Base-by-base conservation (phyloP, 2,329 filamentous ascomycete species). In the Penicillium hesseltinei region DNA sequence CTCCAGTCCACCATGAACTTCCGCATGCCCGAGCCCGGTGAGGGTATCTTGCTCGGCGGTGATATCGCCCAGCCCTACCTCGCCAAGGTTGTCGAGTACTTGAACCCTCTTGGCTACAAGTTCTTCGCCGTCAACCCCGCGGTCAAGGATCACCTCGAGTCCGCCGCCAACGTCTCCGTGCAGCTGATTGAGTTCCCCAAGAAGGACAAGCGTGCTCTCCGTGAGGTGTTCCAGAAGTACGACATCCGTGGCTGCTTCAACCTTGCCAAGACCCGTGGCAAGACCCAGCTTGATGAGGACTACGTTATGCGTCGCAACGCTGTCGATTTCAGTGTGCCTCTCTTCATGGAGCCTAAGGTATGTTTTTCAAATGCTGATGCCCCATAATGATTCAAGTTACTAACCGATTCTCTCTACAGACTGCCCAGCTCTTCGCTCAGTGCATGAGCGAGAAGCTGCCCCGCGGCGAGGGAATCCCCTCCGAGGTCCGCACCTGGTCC, bases 1-100 rank as follows among this genome's bases (percentile, higher is more conserved):
- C 82, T 96, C 61, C 94, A 99, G 79, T 94, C 91, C 21, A 93
- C 91, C 69, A 99, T 97, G 93, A 99, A 97, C 86, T 97, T 97
- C 90, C 91, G 92, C 67, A 85, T 97, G 70, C 94, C 94, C 43
- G 88, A 95, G 76, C 90, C 92, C 52, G 94, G 94, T 65, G 92
- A 97, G 82, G 93, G 94, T 79, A 87, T 99, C 58, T 87, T 99
- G 52, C 91, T 99, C 65, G 94, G 94, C 63, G 94, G 94, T 68
- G 91, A 97, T 73, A 79, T 86, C 60, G 82, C 80, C 66, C 88
- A 87, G 76, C 75, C 87, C 59, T 86, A 86, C 25, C 83, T 99
- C 57, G 84, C 87, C 59, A 84, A 85, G 71, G 88, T 97, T 59
- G 90, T 94, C 63, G 88, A 96, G 76, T 93, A 91, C 78, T 81